Evolutionary conservation across 1,139 yeast species (phyloP), one percentile per base, ranked within the genome.

Genomic region (Debaryomyces coudertii): DNA sequence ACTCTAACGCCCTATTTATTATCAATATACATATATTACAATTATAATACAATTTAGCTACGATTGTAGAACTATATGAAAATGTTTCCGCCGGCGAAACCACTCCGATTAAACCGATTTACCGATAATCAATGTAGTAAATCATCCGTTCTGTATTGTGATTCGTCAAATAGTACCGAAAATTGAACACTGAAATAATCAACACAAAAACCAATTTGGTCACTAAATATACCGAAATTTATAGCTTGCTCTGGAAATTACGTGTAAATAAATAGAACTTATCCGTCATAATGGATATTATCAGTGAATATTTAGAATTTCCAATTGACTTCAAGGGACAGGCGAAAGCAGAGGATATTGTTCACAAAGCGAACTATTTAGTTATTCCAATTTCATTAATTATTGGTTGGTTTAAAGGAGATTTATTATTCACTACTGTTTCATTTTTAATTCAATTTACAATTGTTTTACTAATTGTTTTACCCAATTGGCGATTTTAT

Each of bases 311-410:
- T n/a, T 42, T 57, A n/a, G 85, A 82, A 62, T 84, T 82, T 36
- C 77, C 83, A 44, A 81, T 85, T 52, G 89, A 84, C 63, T 82
- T 76, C 56, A 68, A 76, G 54, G 86, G 88, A 49, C 90, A 85
- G 61, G 66, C 66, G 50, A 55, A 60, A 34, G 75, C 76, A 7
- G 73, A 73, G 53, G 29, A 29, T 39, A 37, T 60, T 55, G 38
- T 69, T 51, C 43, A 51, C 36, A 49, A 47, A 40, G 42, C 54
- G 27, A 52, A 62, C 37, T 58, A 56, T 53, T 42, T 54, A n/a
- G 50, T 64, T 40, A 55, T 63, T 5, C 53, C 66, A n/a, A 42
- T 72, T 34, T 65, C 81, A 35, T 66, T 79, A 33, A 28, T 77
- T 1, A 61, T 68, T 30, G 88, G 88, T 1, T 70, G 77, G 46